Evolutionary conservation across 768 basidiomycete species (phyloP), one percentile per base, ranked within the genome.

Genomic region (Fomitopsis pulvina): DNA sequence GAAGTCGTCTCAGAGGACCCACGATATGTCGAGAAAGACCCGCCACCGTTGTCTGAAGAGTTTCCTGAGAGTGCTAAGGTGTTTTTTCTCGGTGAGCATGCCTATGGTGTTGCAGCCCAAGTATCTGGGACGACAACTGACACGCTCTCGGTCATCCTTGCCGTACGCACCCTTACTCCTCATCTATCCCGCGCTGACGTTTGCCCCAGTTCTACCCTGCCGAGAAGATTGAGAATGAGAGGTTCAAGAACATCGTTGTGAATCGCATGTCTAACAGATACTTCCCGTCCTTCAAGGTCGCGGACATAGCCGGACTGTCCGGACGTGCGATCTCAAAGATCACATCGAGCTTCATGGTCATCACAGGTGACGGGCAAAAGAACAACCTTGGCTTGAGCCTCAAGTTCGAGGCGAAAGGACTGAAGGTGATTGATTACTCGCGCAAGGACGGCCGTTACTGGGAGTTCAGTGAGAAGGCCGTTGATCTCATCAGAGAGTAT

Each of bases 71-170:
- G 87, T 0, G 87, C 82, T 64, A 90, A 86, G 62, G 88, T 98
- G 25, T 96, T 99, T 70, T 98, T 97, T 81, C 76, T 98, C 6
- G 94, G 95, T 14, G 86, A 90, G 60, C 85, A 92, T 63, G 92
- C 89, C 0, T 99, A 95, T 61, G 96, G 96, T n/a, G 85, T 90
- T 2, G 92, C 95, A 12, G 93, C 94, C 0, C 88, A 93, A 59
- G 91, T 99, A 10, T 76, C 81, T 32, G 76, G 69, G 0, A 90
- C 92, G 0, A 78, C 77, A 0, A 79, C 87, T 2, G 74, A 77
- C 2, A 72, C 80, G 1, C 68, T 98, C 11, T 85, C 91, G 9
- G 87, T 98, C 42, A 69, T 90, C 39, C 78, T 97, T 51, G 94
- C 92, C n/a, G 92, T 95, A 60, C 53, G 8, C 22, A 2, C 1